Percentiles rank a stretch among this genome's conserved stretches.
Conservation (phyloP, 805 yeast species). For the Pichia membranifaciens region DNA sequence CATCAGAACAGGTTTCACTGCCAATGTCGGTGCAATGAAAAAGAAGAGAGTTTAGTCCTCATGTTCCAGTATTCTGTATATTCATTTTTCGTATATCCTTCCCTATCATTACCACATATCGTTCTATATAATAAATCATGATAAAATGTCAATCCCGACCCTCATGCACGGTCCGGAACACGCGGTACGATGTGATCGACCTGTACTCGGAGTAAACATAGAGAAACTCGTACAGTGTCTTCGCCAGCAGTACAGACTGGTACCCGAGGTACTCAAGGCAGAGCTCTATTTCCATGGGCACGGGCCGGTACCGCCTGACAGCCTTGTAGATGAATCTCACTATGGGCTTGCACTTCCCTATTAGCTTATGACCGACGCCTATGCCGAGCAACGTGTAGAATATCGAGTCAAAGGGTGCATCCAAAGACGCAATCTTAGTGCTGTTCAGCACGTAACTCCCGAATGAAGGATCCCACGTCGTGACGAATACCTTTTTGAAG, state of each 20-base stretch:
- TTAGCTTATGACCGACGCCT: background rate
- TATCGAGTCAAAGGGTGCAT: background rate
- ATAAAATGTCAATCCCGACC: background rate
- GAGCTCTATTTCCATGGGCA: slow-evolving; percentile 8
- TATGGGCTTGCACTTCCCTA: slow-evolving; percentile 7
- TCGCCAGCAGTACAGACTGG: background rate
- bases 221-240: background rate
- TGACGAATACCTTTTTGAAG: background rate
- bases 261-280: slow-evolving; percentile 9
- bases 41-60: slow-evolving; percentile 53
- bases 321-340: background rate
- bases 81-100: background rate
- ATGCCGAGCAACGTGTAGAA: background rate
- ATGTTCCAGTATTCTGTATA: slow-evolving; percentile 5
- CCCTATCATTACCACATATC: too few relatives aligned
- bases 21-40: slow-evolving; percentile 71
- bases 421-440: background rate
- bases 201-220: background rate
- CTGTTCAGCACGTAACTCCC: background rate
- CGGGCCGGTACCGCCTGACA: background rate
- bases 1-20: slow-evolving; percentile 99
- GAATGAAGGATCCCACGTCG: background rate
- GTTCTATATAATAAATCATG: too few relatives aligned
- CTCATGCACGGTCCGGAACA: background rate
- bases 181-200: background rate